These are phyloP conservation scores for Xenoacremonium recifei DNA, from an alignment of 2,329 filamentous ascomycete species.

Conservation along the genomic window DNA sequence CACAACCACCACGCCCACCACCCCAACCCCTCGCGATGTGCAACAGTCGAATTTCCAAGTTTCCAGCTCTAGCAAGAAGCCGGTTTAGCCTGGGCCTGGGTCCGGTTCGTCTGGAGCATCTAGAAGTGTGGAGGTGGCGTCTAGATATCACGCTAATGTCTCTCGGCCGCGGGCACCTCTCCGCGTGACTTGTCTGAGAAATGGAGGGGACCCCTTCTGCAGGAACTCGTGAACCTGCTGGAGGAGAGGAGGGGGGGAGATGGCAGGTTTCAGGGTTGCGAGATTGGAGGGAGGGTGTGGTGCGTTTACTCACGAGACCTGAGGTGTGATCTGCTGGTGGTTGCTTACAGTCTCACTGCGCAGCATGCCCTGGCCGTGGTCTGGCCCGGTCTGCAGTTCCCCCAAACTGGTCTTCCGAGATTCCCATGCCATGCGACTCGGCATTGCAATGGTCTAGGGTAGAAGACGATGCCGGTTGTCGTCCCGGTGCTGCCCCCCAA, in stretches of 20 bases:
- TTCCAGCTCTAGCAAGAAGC: too few relatives aligned
- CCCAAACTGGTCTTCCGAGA: too few relatives aligned
- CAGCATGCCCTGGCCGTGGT: too few relatives aligned
- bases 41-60: too few relatives aligned
- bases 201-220: constrained; percentile 12
- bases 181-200: constrained; percentile 10
- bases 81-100: neutral
- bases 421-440: too few relatives aligned
- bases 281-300: neutral
- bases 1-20: neutral
- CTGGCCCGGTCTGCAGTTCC: too few relatives aligned
- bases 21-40: too few relatives aligned
- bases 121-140: constrained; percentile 17
- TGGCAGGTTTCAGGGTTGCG: neutral
- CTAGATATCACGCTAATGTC: constrained; percentile 10
- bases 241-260: neutral
- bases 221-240: constrained; percentile 13
- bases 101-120: constrained; percentile 2
- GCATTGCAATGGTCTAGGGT: too few relatives aligned
- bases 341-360: neutral
- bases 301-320: constrained; percentile 6
- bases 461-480: too few relatives aligned
- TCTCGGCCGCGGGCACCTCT: constrained; percentile 7
- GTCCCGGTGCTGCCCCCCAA: too few relatives aligned
- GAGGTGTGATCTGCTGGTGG: neutral